phyloP scores from a whole-genome alignment of 257 asterid genomes.

The Primulina tabacum region DNA sequence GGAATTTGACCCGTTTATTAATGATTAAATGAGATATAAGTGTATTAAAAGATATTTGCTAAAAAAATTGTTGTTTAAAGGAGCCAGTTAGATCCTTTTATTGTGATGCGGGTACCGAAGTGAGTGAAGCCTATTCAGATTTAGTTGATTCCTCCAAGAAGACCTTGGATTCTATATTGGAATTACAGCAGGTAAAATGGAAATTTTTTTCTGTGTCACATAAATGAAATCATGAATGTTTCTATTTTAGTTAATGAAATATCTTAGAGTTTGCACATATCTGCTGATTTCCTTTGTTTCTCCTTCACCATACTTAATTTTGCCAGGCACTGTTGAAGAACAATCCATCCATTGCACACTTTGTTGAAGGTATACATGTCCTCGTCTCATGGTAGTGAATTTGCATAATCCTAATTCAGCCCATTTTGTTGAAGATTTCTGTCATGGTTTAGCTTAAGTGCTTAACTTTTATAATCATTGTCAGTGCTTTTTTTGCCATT shows the following conservation, averaged over 20 bases:
- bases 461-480: background rate
- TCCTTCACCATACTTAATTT: constrained; percentile 12
- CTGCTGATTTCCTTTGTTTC: constrained; percentile 6
- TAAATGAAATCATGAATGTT: constrained; percentile 11
- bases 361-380: constrained; percentile 51
- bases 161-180: constrained; percentile 67
- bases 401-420: constrained; percentile 7
- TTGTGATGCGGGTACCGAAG: constrained; percentile 42
- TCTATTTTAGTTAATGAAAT: constrained; percentile 9
- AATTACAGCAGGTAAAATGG: constrained; percentile 71
- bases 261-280: constrained; percentile 8
- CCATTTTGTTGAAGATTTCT: background rate
- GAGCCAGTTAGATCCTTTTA: constrained; percentile 71
- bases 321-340: constrained; percentile 72
- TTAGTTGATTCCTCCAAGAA: constrained; percentile 67
- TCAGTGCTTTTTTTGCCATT: background rate
- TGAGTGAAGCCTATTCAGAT: constrained; percentile 71
- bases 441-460: constrained; percentile 4
- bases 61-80: constrained; percentile 35
- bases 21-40: background rate
- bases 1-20: constrained; percentile 10
- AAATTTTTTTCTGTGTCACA: constrained; percentile 8
- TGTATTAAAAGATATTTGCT: constrained; percentile 17
- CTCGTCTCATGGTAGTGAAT: constrained; percentile 8
- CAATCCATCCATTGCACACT: constrained; percentile 62